phyloP scores from a whole-genome alignment of 1,139 yeast genomes.

The Lodderomyces jiufengensis region DNA sequence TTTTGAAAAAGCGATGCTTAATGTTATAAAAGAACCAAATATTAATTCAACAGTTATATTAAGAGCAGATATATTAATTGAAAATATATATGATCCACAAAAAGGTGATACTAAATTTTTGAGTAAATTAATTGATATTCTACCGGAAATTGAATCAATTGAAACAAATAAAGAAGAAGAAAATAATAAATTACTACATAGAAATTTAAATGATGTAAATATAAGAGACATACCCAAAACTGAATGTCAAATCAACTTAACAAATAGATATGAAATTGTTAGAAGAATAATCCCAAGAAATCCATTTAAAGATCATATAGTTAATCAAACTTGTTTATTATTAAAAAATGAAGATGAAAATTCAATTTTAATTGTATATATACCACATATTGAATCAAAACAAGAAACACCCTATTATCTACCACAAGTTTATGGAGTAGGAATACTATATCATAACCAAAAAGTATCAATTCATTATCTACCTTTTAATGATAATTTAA shows the following conservation, averaged over 20 bases:
- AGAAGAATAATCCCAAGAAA: slow-evolving; percentile 85
- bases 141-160: slow-evolving; percentile 32
- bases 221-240: slow-evolving; percentile 46
- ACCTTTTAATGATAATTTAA: slow-evolving; percentile 45
- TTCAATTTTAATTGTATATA: slow-evolving; percentile 57
- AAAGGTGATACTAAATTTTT: slow-evolving; percentile 32
- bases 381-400: slow-evolving; percentile 63
- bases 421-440: slow-evolving; percentile 82
- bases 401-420: slow-evolving; percentile 81
- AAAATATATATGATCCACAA: slow-evolving; percentile 40
- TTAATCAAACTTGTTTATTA: slow-evolving; percentile 80
- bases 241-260: slow-evolving; percentile 24
- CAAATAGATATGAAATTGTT: slow-evolving; percentile 53
- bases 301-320: slow-evolving; percentile 77
- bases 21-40: slow-evolving; percentile 80
- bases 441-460: slow-evolving; percentile 51
- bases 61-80: slow-evolving; percentile 78
- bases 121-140: slow-evolving; percentile 30
- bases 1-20: slow-evolving; percentile 74
- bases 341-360: slow-evolving; percentile 18
- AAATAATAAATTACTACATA: slow-evolving; percentile 35
- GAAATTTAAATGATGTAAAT: slow-evolving; percentile 53
- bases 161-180: slow-evolving; percentile 8
- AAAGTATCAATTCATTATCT: slow-evolving; percentile 78
- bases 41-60: slow-evolving; percentile 88